Percentiles rank a stretch among this genome's conserved stretches.
Conservation (phyloP, 192 early-diverging fungal species). For the Dimargaris verticillata region DNA sequence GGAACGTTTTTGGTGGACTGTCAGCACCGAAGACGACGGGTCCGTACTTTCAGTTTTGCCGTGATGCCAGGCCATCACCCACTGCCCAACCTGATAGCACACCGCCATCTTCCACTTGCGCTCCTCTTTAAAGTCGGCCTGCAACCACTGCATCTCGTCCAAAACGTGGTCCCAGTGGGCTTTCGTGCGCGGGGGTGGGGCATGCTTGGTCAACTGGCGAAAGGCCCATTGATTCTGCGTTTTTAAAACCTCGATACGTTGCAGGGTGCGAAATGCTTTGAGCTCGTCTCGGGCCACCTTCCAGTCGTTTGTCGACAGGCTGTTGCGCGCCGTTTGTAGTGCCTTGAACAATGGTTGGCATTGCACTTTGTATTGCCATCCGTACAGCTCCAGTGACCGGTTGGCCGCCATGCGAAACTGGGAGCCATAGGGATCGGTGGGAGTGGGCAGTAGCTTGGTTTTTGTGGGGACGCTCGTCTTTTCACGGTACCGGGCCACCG, state of each 20-base stretch:
- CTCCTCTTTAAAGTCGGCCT: slow-evolving; percentile 30
- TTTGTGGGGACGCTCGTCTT: background rate
- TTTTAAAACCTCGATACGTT: slow-evolving; percentile 30
- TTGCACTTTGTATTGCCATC: slow-evolving; percentile 22
- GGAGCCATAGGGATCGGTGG: background rate
- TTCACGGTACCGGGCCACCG: slow-evolving; percentile 1
- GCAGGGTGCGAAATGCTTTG: slow-evolving; percentile 22
- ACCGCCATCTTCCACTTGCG: slow-evolving; percentile 26
- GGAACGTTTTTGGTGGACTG: too few relatives aligned
- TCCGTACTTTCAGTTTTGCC: slow-evolving; percentile 11
- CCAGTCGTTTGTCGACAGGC: slow-evolving; percentile 24
- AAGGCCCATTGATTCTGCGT: slow-evolving; percentile 29
- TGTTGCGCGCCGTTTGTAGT: slow-evolving; percentile 16
- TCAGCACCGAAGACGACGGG: background rate
- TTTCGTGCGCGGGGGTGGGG: slow-evolving; percentile 28
- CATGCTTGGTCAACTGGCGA: slow-evolving; percentile 27
- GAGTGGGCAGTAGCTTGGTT: background rate
- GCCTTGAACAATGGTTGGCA: slow-evolving; percentile 24
- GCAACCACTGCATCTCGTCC: slow-evolving; percentile 32
- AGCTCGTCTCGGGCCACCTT: slow-evolving; percentile 28
- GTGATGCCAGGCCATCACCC: slow-evolving; percentile 32
- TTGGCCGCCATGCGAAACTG: background rate
- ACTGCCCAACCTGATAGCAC: slow-evolving; percentile 20
- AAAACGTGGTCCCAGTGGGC: slow-evolving; percentile 34
- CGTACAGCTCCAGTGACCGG: slow-evolving; percentile 14